Base-by-base conservation (phyloP, 2,329 filamentous ascomycete species). In the Stylonectria norvegica region DNA sequence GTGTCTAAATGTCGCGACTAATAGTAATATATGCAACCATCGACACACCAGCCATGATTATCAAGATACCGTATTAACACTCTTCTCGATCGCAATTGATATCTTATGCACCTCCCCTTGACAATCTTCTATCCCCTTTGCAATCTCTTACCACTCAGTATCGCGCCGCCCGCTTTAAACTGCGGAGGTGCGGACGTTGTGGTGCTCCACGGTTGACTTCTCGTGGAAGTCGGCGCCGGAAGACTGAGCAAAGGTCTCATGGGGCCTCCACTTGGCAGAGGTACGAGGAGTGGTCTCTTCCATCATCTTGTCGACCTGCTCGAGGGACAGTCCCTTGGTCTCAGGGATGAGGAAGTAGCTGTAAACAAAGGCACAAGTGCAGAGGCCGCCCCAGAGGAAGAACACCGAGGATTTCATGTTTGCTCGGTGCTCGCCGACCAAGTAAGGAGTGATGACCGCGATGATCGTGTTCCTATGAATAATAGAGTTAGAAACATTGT, bases 231-330 rank as follows among this genome's bases (percentile, higher is more conserved):
- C 54, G 44, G 56, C 51, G 15, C 50, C 58, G 16, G 50, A 46
- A 36, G 48, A 78, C 34, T 64, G 61, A 37, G 83, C 82, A 52
- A 85, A 90, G 53, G 85, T 89, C 55, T 71, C 71, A 57, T 76
- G 76, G 30, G 86, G 85, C 65, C 75, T 78, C 86, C 88, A 93
- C 69, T 81, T 83, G 68, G 79, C 71, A 3, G 85, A 90, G 14
- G 78, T 88, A 51, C 85, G 81, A 25, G 88, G 85, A 15, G 79
- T 88, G 27, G 79, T 81, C 79, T 94, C 86, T 72, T 90, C 86
- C 75, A 93, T 81, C 87, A 94, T 91, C 74, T 81, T 81, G 71
- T 89, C 85, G 58, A 89, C 83, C 70, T 89, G 84, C 70, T 89
- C 85, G 30, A 88, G 81, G 37, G 83, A 83, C 33, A 88, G 75